These are phyloP conservation scores for Rutidosis leptorrhynchoides DNA, from an alignment of 129 eudicot genomes.

Conservation along the genomic window DNA sequence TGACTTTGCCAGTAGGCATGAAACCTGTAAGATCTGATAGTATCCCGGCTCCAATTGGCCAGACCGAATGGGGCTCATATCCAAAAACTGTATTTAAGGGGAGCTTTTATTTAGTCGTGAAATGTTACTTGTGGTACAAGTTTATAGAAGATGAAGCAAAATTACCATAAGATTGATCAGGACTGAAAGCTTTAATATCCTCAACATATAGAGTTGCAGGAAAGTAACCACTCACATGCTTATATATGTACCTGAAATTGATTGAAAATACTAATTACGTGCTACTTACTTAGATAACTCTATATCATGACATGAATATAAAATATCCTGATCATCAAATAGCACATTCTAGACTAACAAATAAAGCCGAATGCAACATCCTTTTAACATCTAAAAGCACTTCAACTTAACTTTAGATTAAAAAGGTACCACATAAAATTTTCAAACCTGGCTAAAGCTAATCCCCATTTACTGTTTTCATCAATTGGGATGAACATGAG, in stretches of 20 bases:
- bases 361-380: conserved; percentile 14
- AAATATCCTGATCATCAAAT: neutral
- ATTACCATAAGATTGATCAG: conserved; percentile 75
- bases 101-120: neutral
- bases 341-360: neutral
- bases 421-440: neutral
- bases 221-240: conserved; percentile 78
- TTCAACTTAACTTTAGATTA: neutral
- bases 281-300: conserved; percentile 12
- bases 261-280: conserved; percentile 5
- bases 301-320: conserved; percentile 15
- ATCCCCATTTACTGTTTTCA: conserved; percentile 64
- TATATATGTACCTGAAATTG: conserved; percentile 68
- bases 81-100: conserved; percentile 62
- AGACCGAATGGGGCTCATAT: conserved; percentile 95
- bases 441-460: conserved; percentile 63
- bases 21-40: conserved; percentile 70
- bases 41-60: conserved; percentile 77
- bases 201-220: conserved; percentile 78
- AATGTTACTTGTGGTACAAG: neutral
- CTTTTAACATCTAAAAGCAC: neutral
- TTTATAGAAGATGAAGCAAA: neutral
- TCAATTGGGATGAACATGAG: conserved; percentile 68
- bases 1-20: conserved; percentile 70
- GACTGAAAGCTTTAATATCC: conserved; percentile 80